These are phyloP conservation scores for Breynia disticha DNA, from an alignment of 441 rosid genomes.

Conservation along the genomic window DNA sequence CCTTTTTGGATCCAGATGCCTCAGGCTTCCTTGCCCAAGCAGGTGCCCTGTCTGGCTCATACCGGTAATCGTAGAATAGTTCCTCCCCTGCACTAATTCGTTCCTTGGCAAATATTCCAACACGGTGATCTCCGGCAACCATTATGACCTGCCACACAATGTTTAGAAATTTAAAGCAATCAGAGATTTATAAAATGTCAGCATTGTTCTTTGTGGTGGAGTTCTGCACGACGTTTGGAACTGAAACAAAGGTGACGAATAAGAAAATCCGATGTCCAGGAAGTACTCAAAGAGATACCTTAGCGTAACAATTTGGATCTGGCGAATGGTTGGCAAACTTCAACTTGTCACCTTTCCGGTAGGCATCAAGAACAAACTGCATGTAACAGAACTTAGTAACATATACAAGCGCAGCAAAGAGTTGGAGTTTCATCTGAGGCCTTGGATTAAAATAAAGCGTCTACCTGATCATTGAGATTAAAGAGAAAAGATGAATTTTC, in stretches of 20 bases:
- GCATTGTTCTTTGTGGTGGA: neutral
- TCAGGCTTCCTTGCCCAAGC: constrained; percentile 98
- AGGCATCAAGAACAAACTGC: constrained; percentile 99
- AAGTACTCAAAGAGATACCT: constrained; percentile 37
- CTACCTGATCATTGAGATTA: constrained; percentile 94
- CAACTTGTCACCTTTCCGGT: constrained; percentile 92
- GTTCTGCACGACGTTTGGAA: too few relatives aligned
- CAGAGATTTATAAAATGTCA: neutral
- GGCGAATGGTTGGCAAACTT: constrained; percentile 98
- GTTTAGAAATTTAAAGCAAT: neutral
- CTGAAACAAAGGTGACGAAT: too few relatives aligned
- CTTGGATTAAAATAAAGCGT: neutral
- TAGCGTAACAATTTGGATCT: constrained; percentile 92
- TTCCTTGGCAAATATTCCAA: constrained; percentile 95
- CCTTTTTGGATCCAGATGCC: constrained; percentile 76
- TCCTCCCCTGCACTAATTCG: constrained; percentile 85
- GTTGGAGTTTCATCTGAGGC: constrained; percentile 1
- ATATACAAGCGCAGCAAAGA: neutral
- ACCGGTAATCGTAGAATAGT: constrained; percentile 88
- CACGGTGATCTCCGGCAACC: constrained; percentile 98
- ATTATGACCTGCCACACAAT: constrained; percentile 65
- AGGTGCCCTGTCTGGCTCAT: constrained; percentile 93
- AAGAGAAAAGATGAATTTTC: constrained; percentile 97
- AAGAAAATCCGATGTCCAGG: neutral
- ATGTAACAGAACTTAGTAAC: constrained; percentile 8